A percentile compares a stretch with the other conserved stretches of the same genome.
Conservation (phyloP, 2,329 filamentous ascomycete genomes). For the Pseudogymnoascus sp. region DNA sequence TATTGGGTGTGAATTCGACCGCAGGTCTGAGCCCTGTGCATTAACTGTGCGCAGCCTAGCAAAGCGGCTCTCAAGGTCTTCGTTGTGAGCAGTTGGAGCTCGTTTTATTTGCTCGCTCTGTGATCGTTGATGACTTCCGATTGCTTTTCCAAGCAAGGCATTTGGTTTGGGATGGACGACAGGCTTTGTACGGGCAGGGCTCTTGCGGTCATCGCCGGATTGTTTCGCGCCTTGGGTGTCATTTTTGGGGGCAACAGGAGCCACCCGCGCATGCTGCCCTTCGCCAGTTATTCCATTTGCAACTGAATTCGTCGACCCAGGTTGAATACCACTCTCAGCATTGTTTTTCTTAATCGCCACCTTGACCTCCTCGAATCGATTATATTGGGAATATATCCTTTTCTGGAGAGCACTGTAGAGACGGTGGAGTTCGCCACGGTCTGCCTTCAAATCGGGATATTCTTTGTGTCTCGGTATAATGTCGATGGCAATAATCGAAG, state of each 20-base stretch:
- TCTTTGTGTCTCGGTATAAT: conserved; percentile 69
- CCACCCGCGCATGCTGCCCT: not conserved
- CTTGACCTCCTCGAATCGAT: conserved; percentile 50
- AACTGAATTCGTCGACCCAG: conserved; percentile 7
- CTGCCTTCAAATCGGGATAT: conserved; percentile 55
- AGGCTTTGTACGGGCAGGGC: conserved; percentile 30
- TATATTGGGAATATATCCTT: conserved; percentile 40
- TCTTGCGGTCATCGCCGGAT: conserved; percentile 31
- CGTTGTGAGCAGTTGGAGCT: conserved; percentile 25
- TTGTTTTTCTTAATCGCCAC: conserved; percentile 56
- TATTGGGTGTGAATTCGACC: not conserved
- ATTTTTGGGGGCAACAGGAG: conserved; percentile 9
- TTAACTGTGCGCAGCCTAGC: conserved; percentile 36
- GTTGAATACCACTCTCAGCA: conserved; percentile 45
- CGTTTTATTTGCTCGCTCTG: conserved; percentile 21
- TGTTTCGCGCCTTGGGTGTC: conserved; percentile 15
- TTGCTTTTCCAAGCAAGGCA: conserved; percentile 53
- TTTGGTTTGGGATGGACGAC: conserved; percentile 59
- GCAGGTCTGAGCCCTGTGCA: not conserved
- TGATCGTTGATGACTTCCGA: conserved; percentile 31
- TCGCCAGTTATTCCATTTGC: conserved; percentile 1
- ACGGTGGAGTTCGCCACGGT: conserved; percentile 40
- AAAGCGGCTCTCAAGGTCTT: conserved; percentile 50
- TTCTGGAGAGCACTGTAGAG: conserved; percentile 43
- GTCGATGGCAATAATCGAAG: conserved; percentile 70